A percentile compares a stretch with the other conserved stretches of the same genome.
phyloP scores from a whole-genome alignment of 441 rosid species.

The Populus trichocarpa region DNA sequence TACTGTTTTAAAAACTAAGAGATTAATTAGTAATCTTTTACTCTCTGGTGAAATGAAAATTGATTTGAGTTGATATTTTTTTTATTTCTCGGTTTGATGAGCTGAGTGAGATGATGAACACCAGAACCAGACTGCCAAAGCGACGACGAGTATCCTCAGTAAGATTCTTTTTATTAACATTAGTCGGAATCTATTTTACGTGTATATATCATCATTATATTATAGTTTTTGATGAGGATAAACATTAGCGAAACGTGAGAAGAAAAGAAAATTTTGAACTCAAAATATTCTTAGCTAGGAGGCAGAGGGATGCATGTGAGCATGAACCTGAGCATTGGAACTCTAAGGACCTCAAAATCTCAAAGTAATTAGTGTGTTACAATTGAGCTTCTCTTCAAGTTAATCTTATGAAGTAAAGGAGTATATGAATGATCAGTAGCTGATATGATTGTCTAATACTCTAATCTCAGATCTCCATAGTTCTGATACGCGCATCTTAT shows the following conservation, averaged over 20 bases:
- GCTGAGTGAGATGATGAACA: conserved; percentile 33
- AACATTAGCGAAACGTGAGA: not conserved
- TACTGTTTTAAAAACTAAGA: not conserved
- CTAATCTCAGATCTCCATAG: too few relatives aligned
- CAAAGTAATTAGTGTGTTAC: not conserved
- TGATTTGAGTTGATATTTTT: not conserved
- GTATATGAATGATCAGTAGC: not conserved
- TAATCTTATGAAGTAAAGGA: not conserved
- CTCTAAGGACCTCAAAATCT: not conserved
- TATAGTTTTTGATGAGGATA: not conserved
- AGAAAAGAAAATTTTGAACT: not conserved
- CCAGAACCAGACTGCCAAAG: conserved; percentile 25
- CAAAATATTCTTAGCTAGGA: too few relatives aligned
- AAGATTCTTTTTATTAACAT: not conserved
- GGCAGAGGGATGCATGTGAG: not conserved
- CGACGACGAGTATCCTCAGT: conserved; percentile 26
- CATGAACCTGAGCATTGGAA: not conserved
- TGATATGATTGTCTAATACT: not conserved
- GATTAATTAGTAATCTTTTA: not conserved
- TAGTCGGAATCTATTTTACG: too few relatives aligned
- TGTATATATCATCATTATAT: not conserved
- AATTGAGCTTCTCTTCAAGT: not conserved
- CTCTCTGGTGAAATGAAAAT: not conserved
- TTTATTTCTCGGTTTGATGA: conserved; percentile 28
- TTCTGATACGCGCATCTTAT: too few relatives aligned